phyloP scores from a whole-genome alignment of 2,329 filamentous ascomycete genomes.

The Talaromyces islandicus region DNA sequence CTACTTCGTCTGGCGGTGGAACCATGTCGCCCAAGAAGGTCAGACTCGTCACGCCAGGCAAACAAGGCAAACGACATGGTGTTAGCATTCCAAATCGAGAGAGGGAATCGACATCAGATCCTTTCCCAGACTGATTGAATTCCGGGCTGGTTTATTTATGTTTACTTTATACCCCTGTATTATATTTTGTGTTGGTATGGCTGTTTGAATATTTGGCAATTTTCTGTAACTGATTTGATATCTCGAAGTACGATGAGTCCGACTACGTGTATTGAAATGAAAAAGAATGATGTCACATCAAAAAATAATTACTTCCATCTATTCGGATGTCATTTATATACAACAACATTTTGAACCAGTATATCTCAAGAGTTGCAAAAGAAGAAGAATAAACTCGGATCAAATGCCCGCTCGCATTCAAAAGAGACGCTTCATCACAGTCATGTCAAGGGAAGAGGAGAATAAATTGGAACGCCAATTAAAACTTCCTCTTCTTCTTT shows the following conservation, averaged over 20 bases:
- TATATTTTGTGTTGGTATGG: constrained; percentile 1
- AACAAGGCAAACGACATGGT: constrained; percentile 28
- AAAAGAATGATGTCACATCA: too few relatives aligned
- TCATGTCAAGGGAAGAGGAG: neutral
- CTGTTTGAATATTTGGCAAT: neutral
- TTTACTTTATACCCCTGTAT: constrained; percentile 12
- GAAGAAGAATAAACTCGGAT: neutral
- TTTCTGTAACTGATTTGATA: neutral
- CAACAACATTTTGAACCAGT: too few relatives aligned
- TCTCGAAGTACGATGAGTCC: neutral
- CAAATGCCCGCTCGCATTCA: neutral
- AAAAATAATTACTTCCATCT: neutral
- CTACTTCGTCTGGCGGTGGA: constrained; percentile 22
- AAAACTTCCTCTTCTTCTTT: constrained; percentile 56
- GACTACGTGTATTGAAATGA: neutral
- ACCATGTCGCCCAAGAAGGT: constrained; percentile 40
- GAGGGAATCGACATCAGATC: constrained; percentile 12
- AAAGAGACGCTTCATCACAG: neutral
- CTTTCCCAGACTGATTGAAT: constrained; percentile 3
- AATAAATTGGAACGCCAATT: constrained; percentile 10
- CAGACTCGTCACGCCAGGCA: constrained; percentile 38
- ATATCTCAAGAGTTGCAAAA: neutral
- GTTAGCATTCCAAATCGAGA: constrained; percentile 15
- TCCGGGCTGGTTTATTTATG: constrained; percentile 3
- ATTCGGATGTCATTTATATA: neutral